phyloP scores from a whole-genome alignment of 768 basidiomycete genomes.

The Pulveroboletus sp. region DNA sequence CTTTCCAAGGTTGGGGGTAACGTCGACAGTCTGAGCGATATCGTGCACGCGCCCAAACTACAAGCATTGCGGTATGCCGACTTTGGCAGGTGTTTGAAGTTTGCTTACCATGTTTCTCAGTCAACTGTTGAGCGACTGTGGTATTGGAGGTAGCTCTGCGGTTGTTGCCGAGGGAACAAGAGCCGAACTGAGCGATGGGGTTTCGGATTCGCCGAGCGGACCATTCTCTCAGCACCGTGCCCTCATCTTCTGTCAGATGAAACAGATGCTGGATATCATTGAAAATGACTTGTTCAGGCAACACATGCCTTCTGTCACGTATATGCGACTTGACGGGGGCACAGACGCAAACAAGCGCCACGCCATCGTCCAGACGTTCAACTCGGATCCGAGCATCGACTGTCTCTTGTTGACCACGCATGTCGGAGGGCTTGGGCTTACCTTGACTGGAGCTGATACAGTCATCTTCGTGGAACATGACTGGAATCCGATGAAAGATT shows the following conservation, averaged over 20 bases:
- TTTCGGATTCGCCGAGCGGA: slow-evolving; percentile 43
- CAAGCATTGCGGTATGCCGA: slow-evolving; percentile 78
- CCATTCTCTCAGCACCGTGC: slow-evolving; percentile 94
- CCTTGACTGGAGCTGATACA: slow-evolving; percentile 96
- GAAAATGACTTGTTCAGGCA: slow-evolving; percentile 88
- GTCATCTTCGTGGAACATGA: slow-evolving; percentile 99
- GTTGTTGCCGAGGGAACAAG: slow-evolving; percentile 53
- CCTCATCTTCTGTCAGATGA: slow-evolving; percentile 98
- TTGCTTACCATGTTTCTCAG: slow-evolving; percentile 38
- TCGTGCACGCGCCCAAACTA: slow-evolving; percentile 91
- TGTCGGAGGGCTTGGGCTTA: slow-evolving; percentile 93
- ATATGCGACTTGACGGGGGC: slow-evolving; percentile 95
- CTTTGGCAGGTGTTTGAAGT: neutral
- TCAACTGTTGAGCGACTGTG: slow-evolving; percentile 91
- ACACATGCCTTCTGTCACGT: slow-evolving; percentile 93
- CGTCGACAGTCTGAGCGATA: slow-evolving; percentile 56
- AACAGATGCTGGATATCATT: slow-evolving; percentile 98
- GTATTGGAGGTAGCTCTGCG: slow-evolving; percentile 63
- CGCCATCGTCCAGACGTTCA: slow-evolving; percentile 97
- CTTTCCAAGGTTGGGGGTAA: slow-evolving; percentile 53
- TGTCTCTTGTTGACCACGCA: slow-evolving; percentile 93
- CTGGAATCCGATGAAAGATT: slow-evolving; percentile 99
- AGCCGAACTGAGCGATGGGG: slow-evolving; percentile 61
- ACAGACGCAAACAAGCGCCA: slow-evolving; percentile 94
- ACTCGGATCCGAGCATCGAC: slow-evolving; percentile 95